Evolutionary conservation across 2,329 filamentous ascomycete genomes (phyloP), one percentile per base, ranked within the genome.

Genomic region (Ascochyta fabae): DNA sequence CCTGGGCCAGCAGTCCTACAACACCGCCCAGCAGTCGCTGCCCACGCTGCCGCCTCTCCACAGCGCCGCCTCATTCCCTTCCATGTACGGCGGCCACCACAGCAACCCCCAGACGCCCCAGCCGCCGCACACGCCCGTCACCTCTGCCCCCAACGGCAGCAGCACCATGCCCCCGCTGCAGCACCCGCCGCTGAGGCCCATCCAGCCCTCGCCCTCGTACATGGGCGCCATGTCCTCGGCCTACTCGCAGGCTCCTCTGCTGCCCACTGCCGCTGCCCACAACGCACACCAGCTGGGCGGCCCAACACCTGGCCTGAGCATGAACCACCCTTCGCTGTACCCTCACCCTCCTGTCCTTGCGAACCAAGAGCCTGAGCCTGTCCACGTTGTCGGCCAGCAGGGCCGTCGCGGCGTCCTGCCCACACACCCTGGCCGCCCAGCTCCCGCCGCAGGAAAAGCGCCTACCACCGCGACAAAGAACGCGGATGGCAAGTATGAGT

Each of bases 401-500:
- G 94, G 94, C 56, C 88, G 94, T 61, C 86, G 94, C 64, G 94
- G 94, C 44, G 96, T 97, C 35, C 79, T 98, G 59, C 94, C 94
- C 15, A 96, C 92, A 68, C 92, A 93, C 59, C 92, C 92, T 27
- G 93, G 93, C 39, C 84, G 92, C 56, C 90, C 92, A 52, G 87
- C 91, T 49, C 91, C 92, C 24, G 87, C 90, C 29, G 84, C 86
- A 19, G 88, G 91, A 39, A 96, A 96, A 83, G 91, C 84, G 69
- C 88, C 90, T 58, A 86, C 91, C 60, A 95, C 96, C 61, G 92
- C 93, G 15, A 89, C 91, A 67, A 97, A 98, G 81, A 94, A 98
- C 77, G 92, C 92, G 8, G 94, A 98, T 75, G 95, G 95, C 73
- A 98, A 98, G 81, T 99, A 96, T 74, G 94, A 95, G 57, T 99